Base-by-base conservation (phyloP, 768 basidiomycete species). In the Steccherinum ochraceum region DNA sequence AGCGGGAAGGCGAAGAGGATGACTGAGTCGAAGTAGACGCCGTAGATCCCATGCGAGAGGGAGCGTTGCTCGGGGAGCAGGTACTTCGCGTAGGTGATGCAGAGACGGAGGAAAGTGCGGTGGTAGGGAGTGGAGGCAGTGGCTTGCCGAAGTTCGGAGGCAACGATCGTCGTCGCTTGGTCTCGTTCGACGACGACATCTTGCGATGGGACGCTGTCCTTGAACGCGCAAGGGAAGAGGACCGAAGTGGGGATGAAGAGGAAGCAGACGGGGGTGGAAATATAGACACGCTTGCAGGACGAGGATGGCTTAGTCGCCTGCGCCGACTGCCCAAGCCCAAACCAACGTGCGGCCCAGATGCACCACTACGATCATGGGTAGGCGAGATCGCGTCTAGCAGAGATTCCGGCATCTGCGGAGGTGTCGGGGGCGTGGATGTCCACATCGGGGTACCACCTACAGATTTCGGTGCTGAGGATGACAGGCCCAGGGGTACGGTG, bases 361-460 rank as follows among this genome's bases (percentile, higher is more conserved):
- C 21, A 43, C 21, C 41, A 39, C 35, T 39, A 18, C 41, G 16
- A 43, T 43, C n/a, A 23, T 11, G 41, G 10, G 21, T 43, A 10
- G n/a, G 7, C 18, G 41, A 43, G 41, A 35, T 35, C 7, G 30
- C 16, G 16, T 35, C 30, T 7, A 35, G 7, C 30, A 35, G 16
- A 35, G 7, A 35, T 43, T 43, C 21, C 24, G 20, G 24, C 24
- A 55, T 58, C 50, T 72, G 66, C 19, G 78, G 78, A 30, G 81
- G 79, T 11, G 80, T 81, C 23, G 80, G 79, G 23, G 79, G 80
- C 10, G 76, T 79, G 12, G 80, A 75, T 40, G 74, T 77, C 80
- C 80, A 80, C 45, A 73, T 78, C 41, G 79, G 79, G 2, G 75
- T 65, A 7, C 7, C 30, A 16, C 30, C 30, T 7, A 7, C 30